Evolutionary conservation across 495 filamentous ascomycete genomes (phyloP).

Genomic region (Penicillium odoratum): DNA sequence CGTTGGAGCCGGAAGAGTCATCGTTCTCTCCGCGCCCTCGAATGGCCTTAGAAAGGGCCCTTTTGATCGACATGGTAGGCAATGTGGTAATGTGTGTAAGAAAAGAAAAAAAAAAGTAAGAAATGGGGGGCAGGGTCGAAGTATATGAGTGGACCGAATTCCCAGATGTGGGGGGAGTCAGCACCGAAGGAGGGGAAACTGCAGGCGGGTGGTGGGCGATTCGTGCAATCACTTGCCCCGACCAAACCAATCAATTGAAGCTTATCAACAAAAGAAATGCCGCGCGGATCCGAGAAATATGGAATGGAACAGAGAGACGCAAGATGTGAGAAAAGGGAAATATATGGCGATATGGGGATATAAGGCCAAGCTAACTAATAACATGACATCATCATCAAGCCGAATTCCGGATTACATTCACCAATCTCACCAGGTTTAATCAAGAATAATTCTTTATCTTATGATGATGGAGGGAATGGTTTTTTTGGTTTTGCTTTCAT

Average conservation of each 20-base stretch:
- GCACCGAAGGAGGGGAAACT: background rate
- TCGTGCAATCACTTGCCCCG: background rate
- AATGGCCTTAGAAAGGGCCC: slow-evolving; percentile 47
- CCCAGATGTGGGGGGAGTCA: slow-evolving; percentile 5
- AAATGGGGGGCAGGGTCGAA: background rate
- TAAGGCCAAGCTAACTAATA: background rate
- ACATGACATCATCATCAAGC: background rate
- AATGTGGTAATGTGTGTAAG: slow-evolving; percentile 5
- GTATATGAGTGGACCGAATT: background rate
- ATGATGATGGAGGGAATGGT: background rate
- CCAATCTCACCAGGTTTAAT: background rate
- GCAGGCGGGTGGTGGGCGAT: background rate
- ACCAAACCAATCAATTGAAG: background rate
- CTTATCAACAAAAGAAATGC: background rate
- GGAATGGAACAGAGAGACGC: background rate
- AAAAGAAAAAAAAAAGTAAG: background rate
- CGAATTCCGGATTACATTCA: background rate
- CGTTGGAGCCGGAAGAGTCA: slow-evolving; percentile 22
- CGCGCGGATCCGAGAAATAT: background rate
- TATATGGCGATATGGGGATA: too few relatives aligned
- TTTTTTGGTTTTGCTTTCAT: background rate
- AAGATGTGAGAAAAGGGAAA: too few relatives aligned
- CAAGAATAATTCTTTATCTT: background rate
- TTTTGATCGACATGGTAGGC: slow-evolving; percentile 45
- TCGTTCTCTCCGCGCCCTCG: slow-evolving; percentile 27